Conservation (phyloP, 2,329 filamentous ascomycete genomes). For the Fonsecaea pugnacius region DNA sequence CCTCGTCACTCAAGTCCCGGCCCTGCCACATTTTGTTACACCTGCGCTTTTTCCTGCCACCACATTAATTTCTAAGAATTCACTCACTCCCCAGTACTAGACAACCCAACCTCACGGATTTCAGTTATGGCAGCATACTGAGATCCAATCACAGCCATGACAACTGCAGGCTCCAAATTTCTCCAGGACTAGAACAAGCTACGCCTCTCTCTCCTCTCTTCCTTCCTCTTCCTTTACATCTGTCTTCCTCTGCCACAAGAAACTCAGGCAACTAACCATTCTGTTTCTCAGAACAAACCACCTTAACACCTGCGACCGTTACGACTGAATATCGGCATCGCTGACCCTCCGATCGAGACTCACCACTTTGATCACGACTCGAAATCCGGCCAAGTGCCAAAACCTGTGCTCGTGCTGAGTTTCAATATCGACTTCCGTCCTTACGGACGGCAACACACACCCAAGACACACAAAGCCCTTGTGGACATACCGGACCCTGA, state of each 20-base stretch:
- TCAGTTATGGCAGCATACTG: slow-evolving; percentile 29
- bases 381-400: slow-evolving; percentile 24
- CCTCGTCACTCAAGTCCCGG: slow-evolving; percentile 6
- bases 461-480: slow-evolving; percentile 1
- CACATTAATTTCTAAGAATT: slow-evolving; percentile 22
- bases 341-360: neutral
- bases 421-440: slow-evolving; percentile 30
- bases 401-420: slow-evolving; percentile 30
- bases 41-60: slow-evolving; percentile 26
- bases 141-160: slow-evolving; percentile 27
- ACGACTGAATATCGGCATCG: neutral
- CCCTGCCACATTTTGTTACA: slow-evolving; percentile 15
- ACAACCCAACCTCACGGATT: slow-evolving; percentile 37
- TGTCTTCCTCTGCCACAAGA: slow-evolving; percentile 11
- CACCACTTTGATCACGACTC: slow-evolving; percentile 17
- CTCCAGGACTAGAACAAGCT: slow-evolving; percentile 40
- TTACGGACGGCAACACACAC: slow-evolving; percentile 30
- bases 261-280: slow-evolving; percentile 31
- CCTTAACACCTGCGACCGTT: neutral
- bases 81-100: slow-evolving; percentile 12
- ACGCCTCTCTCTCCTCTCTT: slow-evolving; percentile 45
- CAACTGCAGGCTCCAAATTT: slow-evolving; percentile 31
- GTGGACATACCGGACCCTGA: slow-evolving; percentile 2
- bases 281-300: slow-evolving; percentile 3
- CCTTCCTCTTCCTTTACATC: slow-evolving; percentile 38